Conservation (phyloP, 2,329 filamentous ascomycete species). For the Penicillium sp. region DNA sequence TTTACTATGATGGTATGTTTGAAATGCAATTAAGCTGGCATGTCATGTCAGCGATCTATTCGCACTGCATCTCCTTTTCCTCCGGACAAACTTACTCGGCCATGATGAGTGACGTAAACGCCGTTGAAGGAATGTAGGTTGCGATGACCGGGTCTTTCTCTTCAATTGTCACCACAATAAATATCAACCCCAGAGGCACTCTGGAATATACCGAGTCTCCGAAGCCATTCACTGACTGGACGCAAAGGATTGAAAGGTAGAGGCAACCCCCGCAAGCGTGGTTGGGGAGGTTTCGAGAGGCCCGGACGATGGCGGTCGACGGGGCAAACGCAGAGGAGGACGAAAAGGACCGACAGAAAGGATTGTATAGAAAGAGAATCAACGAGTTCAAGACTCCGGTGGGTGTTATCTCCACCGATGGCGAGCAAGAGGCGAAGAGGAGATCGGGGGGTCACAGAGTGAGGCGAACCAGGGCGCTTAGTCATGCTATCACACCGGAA, state of each 20-base stretch:
- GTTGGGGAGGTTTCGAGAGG: constrained; percentile 23
- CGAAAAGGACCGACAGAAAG: constrained; percentile 23
- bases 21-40: constrained; percentile 47
- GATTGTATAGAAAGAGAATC: constrained; percentile 22
- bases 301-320: constrained; percentile 18
- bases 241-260: constrained; percentile 18
- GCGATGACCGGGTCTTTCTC: constrained; percentile 12
- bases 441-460: constrained; percentile 15
- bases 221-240: constrained; percentile 29
- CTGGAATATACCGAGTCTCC: constrained; percentile 22
- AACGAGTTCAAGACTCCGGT: constrained; percentile 8
- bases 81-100: constrained; percentile 43
- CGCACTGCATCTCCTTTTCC: constrained; percentile 7
- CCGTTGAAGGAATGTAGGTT: constrained; percentile 29
- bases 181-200: constrained; percentile 27
- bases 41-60: constrained; percentile 13
- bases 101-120: constrained; percentile 42
- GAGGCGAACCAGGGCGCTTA: constrained; percentile 23
- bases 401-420: constrained; percentile 18
- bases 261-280: constrained; percentile 35
- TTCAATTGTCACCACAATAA: constrained; percentile 5
- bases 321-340: neutral
- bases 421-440: constrained; percentile 15
- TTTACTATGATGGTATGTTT: constrained; percentile 43
- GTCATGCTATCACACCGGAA: constrained; percentile 27